Base-by-base conservation (phyloP, 495 filamentous ascomycete genomes). In the Penicillium tannophilum region DNA sequence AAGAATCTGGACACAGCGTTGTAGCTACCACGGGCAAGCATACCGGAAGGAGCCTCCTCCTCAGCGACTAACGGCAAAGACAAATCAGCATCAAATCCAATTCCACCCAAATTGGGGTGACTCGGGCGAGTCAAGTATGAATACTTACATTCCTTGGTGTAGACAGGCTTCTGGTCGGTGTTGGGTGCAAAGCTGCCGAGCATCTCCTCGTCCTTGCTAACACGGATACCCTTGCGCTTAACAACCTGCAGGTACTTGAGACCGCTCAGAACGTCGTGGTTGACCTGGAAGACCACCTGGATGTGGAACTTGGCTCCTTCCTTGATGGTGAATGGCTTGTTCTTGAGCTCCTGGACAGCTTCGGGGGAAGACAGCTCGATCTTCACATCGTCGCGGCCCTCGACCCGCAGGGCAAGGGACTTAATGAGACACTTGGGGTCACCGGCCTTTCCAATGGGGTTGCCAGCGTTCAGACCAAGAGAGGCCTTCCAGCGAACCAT, bases 401-500 rank as follows among this genome's bases (percentile, higher is more conserved):
- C 77, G 16, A 91, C 84, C 62, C 94, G 86, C 66, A 98, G 86
- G 39, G 90, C 87, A 19, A 98, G 88, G 35, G 91, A 88, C 55
- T 90, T 83, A 76, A 98, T 98, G 74, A 98, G 92, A 76, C 86
- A 92, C 65, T 86, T 88, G 58, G 87, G 85, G 66, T 95, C 92
- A 65, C 79, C 88, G 65, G 90, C 86, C 73, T 94, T 72, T 49
- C 76, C 81, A 48, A 83, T 79, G 33, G 88, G 86, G 4, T 87
- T 74, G 63, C 90, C 87, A 43, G 79, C 69, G 61, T 80, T 82
- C 48, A 98, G 83, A 60, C 95, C 94, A 35, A 98, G 86, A 3
- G 94, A 97, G 65, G 91, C 86, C 80, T 98, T 98, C 90, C 94
- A 98, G 61, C 93, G 90, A 73, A 93, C 88, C 68, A 98, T 86